Conservation (phyloP, 2,329 filamentous ascomycete genomes). For the Claviceps citrina region DNA sequence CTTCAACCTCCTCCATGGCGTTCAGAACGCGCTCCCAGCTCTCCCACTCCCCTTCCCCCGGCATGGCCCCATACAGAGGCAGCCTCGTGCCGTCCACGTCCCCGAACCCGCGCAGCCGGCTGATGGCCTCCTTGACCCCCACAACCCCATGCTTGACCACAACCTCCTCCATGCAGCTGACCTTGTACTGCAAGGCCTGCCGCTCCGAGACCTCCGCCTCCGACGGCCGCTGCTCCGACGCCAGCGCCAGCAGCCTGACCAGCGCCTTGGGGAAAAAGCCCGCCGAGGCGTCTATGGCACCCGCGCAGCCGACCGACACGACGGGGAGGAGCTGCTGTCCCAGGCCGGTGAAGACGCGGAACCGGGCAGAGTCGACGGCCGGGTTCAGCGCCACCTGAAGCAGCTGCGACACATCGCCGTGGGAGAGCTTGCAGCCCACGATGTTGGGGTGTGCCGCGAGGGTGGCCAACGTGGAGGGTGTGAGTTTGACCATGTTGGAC, state of each 20-base stretch:
- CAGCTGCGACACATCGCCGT: conserved; percentile 50
- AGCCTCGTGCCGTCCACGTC: conserved; percentile 43
- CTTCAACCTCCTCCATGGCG: conserved; percentile 29
- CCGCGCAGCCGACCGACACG: conserved; percentile 40
- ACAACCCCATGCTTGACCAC: conserved; percentile 45
- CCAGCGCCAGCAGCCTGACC: conserved; percentile 38
- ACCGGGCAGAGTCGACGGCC: conserved; percentile 40
- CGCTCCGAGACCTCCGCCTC: conserved; percentile 33
- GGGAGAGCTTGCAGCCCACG: conserved; percentile 54
- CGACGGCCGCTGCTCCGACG: conserved; percentile 13
- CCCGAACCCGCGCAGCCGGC: conserved; percentile 42
- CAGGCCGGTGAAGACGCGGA: conserved; percentile 48
- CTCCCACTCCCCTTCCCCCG: conserved; percentile 41
- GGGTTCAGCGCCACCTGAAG: conserved; percentile 45
- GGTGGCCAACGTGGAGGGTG: conserved; percentile 38
- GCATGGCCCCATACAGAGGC: conserved; percentile 42
- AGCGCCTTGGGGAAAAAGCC: conserved; percentile 49
- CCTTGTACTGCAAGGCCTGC: conserved; percentile 41
- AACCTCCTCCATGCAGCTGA: conserved; percentile 46
- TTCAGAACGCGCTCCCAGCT: conserved; percentile 32
- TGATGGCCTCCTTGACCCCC: conserved; percentile 50
- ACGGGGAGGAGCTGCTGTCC: conserved; percentile 50
- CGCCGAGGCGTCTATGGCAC: conserved; percentile 47
- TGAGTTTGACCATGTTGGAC: conserved; percentile 47
- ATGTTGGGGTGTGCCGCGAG: conserved; percentile 50